These are phyloP conservation scores for Pichia membranifaciens DNA, from an alignment of 805 yeast genomes.

Conservation along the genomic window DNA sequence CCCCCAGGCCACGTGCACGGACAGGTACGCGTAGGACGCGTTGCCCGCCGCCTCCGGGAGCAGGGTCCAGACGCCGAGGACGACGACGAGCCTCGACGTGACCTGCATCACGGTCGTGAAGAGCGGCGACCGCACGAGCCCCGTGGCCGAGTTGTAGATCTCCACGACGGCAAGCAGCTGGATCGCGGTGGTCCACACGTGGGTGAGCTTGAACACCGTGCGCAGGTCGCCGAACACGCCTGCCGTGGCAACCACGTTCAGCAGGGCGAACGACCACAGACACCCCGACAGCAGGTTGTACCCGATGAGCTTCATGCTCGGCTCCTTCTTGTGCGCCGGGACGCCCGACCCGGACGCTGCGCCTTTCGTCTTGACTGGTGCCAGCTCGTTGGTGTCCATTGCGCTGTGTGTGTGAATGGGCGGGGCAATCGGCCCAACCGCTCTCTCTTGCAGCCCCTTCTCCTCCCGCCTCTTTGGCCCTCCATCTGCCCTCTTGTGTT, in stretches of 20 bases:
- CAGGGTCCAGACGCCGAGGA: conserved; percentile 72
- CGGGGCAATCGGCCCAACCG: too few species aligned
- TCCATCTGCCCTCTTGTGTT: too few species aligned
- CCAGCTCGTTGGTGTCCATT: too few species aligned
- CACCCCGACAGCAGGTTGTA: conserved; percentile 31
- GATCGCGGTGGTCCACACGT: conserved; percentile 51
- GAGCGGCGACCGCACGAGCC: conserved; percentile 80
- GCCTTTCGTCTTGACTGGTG: too few species aligned
- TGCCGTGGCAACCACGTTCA: conserved; percentile 23
- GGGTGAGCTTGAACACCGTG: conserved; percentile 45
- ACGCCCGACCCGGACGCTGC: too few species aligned
- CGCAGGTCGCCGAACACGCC: conserved; percentile 40
- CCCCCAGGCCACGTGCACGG: conserved; percentile 84
- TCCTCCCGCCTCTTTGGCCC: too few species aligned
- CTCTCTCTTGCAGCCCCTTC: too few species aligned
- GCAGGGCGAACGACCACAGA: conserved; percentile 29
- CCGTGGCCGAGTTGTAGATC: conserved; percentile 68
- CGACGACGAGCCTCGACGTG: conserved; percentile 73
- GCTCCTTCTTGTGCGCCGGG: too few species aligned
- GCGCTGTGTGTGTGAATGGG: too few species aligned
- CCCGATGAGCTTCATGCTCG: conserved; percentile 24
- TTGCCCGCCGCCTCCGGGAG: conserved; percentile 70
- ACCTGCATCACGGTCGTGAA: conserved; percentile 85
- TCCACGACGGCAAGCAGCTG: conserved; percentile 82
- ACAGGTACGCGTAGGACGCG: conserved; percentile 50